Evolutionary conservation across 768 basidiomycete species (phyloP).

Genomic region (Mycena pura): DNA sequence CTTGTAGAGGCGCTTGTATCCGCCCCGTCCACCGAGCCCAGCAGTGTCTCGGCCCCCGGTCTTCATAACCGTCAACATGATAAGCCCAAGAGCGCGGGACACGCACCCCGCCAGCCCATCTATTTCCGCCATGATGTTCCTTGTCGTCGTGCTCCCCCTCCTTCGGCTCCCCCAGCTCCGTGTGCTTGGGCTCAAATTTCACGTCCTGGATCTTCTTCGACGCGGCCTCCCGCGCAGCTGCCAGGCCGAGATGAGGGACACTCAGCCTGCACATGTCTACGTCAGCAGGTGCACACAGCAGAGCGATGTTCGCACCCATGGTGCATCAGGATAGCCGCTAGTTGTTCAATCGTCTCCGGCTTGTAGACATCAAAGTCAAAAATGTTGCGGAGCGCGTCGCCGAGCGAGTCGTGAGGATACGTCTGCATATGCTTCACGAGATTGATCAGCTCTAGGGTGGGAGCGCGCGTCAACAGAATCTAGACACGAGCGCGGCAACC

Average conservation of each 20-base stretch:
- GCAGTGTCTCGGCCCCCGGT: constrained; percentile 72
- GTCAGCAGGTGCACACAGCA: background rate
- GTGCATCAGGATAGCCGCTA: constrained; percentile 61
- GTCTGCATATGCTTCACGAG: constrained; percentile 68
- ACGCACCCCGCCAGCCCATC: constrained; percentile 69
- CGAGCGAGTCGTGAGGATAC: constrained; percentile 63
- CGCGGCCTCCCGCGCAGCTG: constrained; percentile 60
- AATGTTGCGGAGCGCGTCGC: constrained; percentile 65
- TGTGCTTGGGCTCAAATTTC: constrained; percentile 63
- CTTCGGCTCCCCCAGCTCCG: constrained; percentile 59
- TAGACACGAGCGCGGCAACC: background rate
- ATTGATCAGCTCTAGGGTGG: constrained; percentile 63
- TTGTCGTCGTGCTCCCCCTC: constrained; percentile 69
- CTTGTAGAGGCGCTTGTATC: constrained; percentile 69
- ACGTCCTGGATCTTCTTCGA: constrained; percentile 63
- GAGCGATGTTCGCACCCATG: constrained; percentile 54
- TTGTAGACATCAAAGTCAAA: constrained; percentile 77
- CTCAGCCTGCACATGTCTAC: constrained; percentile 44
- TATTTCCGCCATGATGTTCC: constrained; percentile 67
- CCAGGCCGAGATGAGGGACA: constrained; percentile 61
- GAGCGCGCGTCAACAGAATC: background rate
- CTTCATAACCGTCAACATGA: constrained; percentile 37
- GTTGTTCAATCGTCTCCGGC: constrained; percentile 66
- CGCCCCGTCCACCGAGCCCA: constrained; percentile 70
- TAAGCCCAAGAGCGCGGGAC: background rate